Evolutionary conservation across 192 early-diverging fungal species (phyloP).

Genomic region (Entomortierella lignicola): DNA sequence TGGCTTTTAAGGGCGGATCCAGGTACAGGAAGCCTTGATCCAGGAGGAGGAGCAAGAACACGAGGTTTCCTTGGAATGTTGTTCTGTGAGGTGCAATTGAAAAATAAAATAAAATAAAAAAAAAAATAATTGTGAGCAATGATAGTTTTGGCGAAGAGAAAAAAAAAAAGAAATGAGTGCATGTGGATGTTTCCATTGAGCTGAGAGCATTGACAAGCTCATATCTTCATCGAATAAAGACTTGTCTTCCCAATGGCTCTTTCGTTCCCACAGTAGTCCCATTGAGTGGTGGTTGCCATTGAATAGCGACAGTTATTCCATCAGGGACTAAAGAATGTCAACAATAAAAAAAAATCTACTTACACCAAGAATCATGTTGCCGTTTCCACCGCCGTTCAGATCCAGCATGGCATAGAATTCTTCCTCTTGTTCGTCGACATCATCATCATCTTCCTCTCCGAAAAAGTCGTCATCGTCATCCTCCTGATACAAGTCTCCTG

Average conservation of each 20-base stretch:
- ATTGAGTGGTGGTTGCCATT: too few species aligned
- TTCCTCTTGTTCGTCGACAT: constrained; percentile 34
- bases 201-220: too few species aligned
- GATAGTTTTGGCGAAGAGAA: background rate
- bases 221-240: too few species aligned
- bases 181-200: too few species aligned
- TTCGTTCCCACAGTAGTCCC: too few species aligned
- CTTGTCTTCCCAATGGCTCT: too few species aligned
- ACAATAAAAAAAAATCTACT: too few species aligned
- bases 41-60: constrained; percentile 37
- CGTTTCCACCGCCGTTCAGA: constrained; percentile 39
- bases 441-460: constrained; percentile 21
- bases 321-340: too few species aligned
- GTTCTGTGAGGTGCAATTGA: constrained; percentile 29
- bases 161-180: too few species aligned
- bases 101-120: constrained; percentile 2
- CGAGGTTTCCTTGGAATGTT: constrained; percentile 50
- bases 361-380: constrained; percentile 52
- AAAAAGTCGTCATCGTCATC: constrained; percentile 31
- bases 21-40: constrained; percentile 38
- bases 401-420: constrained; percentile 48
- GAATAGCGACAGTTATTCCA: too few species aligned
- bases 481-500: constrained; percentile 22
- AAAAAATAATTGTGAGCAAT: background rate
- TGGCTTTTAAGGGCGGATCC: constrained; percentile 6